phyloP scores from a whole-genome alignment of 768 basidiomycete genomes.

The Tylopilus sp. region DNA sequence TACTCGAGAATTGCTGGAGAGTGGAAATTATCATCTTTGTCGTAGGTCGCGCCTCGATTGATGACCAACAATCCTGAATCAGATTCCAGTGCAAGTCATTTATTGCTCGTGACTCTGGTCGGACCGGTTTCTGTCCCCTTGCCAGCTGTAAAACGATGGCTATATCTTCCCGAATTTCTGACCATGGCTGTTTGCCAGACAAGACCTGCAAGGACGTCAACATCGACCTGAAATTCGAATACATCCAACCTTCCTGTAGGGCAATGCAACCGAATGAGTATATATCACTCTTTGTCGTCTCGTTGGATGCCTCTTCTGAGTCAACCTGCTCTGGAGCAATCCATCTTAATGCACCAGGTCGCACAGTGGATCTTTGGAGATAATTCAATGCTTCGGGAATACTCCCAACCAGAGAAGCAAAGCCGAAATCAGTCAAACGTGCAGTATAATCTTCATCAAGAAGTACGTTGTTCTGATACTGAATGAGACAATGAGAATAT shows the following conservation, averaged over 20 bases:
- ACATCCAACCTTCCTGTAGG: constrained; percentile 12
- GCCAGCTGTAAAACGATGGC: constrained; percentile 5
- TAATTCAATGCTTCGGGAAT: no score
- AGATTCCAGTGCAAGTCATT: background rate
- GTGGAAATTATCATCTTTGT: background rate
- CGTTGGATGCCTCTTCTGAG: background rate
- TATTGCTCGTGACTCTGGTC: background rate
- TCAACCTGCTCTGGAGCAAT: background rate
- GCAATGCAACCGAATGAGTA: constrained; percentile 28
- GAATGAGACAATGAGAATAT: background rate
- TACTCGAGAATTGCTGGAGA: background rate
- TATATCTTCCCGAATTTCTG: background rate
- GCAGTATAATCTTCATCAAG: constrained; percentile 21
- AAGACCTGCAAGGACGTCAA: background rate
- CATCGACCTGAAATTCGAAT: background rate
- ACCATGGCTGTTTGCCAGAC: constrained; percentile 13
- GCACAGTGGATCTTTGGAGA: no score
- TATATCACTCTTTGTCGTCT: constrained; percentile 11
- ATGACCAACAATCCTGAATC: constrained; percentile 4
- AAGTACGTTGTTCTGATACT: constrained; percentile 23
- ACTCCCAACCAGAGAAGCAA: constrained; percentile 25
- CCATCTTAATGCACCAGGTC: no score
- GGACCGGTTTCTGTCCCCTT: background rate
- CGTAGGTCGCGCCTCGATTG: background rate
- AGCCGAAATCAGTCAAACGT: no score